Evolutionary conservation across 495 filamentous ascomycete species (phyloP), one percentile per base, ranked within the genome.

Genomic region (Jackrogersella minutella): DNA sequence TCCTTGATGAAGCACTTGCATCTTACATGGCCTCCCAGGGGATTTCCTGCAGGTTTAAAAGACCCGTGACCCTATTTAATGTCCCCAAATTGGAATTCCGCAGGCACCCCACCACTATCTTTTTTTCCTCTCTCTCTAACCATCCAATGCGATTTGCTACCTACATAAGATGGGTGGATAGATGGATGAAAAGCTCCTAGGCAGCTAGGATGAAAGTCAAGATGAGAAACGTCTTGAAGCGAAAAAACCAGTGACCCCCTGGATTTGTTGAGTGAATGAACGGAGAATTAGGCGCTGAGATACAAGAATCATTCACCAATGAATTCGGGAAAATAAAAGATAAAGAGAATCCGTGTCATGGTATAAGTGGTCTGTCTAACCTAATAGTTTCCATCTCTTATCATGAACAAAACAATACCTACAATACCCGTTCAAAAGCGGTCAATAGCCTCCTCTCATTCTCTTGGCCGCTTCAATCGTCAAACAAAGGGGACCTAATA

Each of bases 291-390:
- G 3, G 17, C 3, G 44, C 6, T 30, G 6, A 49, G 44, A 31
- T 52, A 13, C 8, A 22, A 52, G 11, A n/a, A 19, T 17, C 14
- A 51, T 8, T 49, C 16, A 22, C 49, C 49, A 52, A 52, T 37
- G 30, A 16, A 11, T 36, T 10, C 2, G 13, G 19, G 14, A 52
- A 1, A 26, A 17, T 6, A 17, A 39, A 39, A 40, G 46, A 61
- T 24, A 43, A n/a, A 21, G 13, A 49, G 30, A 10, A 40, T 46
- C 54, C 59, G 65, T 63, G 59, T 68, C 65, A 21, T 34, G 44
- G 58, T 60, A n/a, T 64, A 44, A 68, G 54, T 68, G 65, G 65
- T 47, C 64, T 54, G n/a, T n/a, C n/a, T n/a, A n/a, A n/a, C n/a
- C n/a, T n/a, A n/a, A n/a, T n/a, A 31, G n/a, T 26, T 11, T 30